Percentiles rank a stretch among this genome's conserved stretches.
Evolutionary conservation across 2,329 filamentous ascomycete species (phyloP).

Genomic region (Phialocephala sp.): DNA sequence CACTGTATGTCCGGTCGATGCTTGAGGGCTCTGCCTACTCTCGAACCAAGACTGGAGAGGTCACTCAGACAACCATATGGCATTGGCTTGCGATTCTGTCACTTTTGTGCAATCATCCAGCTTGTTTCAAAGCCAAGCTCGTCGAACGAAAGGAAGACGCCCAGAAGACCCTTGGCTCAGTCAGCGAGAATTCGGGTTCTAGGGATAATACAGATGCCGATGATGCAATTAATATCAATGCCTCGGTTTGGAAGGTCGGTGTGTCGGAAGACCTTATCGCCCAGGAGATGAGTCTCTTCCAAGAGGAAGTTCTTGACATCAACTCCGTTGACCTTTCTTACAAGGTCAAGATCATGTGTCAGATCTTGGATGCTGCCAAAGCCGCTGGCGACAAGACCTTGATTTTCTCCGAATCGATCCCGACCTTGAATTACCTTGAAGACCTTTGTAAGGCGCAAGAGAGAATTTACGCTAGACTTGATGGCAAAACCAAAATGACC

Average conservation of each 20-base stretch:
- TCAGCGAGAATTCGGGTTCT: background rate
- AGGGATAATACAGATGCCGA: constrained; percentile 28
- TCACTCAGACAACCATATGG: constrained; percentile 54
- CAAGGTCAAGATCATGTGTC: constrained; percentile 70
- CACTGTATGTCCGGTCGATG: constrained; percentile 53
- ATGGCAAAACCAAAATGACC: constrained; percentile 64
- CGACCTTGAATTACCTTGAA: constrained; percentile 73
- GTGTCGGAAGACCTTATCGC: constrained; percentile 41
- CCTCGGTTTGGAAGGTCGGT: constrained; percentile 38
- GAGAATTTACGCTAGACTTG: constrained; percentile 63
- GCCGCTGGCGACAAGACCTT: constrained; percentile 73
- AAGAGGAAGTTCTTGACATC: constrained; percentile 38
- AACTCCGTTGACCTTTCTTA: constrained; percentile 62
- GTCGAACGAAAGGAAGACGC: constrained; percentile 44
- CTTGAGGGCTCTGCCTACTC: constrained; percentile 24
- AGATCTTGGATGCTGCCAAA: constrained; percentile 71
- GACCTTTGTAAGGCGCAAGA: constrained; percentile 56
- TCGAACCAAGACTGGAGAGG: constrained; percentile 42
- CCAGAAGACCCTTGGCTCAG: constrained; percentile 25
- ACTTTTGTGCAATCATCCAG: constrained; percentile 64
- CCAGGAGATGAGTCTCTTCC: constrained; percentile 46
- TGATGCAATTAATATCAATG: constrained; percentile 32
- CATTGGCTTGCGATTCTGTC: constrained; percentile 58
- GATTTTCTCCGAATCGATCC: constrained; percentile 77
- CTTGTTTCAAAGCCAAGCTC: constrained; percentile 51